Evolutionary conservation across 192 early-diverging fungal species (phyloP), one percentile per base, ranked within the genome.

Genomic region (Coemansia sp.): DNA sequence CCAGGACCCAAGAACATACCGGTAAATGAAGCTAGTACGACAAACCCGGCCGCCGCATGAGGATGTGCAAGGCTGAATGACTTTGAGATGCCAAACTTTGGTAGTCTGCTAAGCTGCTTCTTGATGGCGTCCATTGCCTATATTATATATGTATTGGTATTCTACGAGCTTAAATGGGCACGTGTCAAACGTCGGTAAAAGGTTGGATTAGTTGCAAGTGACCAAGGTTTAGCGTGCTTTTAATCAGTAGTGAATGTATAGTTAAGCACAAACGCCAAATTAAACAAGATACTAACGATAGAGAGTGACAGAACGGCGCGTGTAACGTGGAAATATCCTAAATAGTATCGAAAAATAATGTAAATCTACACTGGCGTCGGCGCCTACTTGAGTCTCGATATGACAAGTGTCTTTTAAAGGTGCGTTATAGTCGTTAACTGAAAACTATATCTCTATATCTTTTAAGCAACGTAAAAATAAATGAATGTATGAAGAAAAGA

Each of bases 1-100:
- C 79, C 79, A 2, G 79, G 52, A 2, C 70, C 79, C 10, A 82
- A 65, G 49, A 82, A 73, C 79, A 82, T 82, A 43, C 79, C 79
- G 6, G 73, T 41, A 59, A 82, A 82, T 9, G 79, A 72, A 5
- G 74, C 70, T 3, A 67, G 13, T 3, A 82, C 79, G 13, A 82
- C 79, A 13, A 76, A 64, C 3, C 64, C 43, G 2, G 79, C 73
- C 15, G 73, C 65, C 11, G 70, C 41, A 7, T 70, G 66, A 10
- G 79, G 79, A 29, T 82, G 70, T n/a, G 38, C 58, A 40, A 82
- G 61, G 47, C 70, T 69, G 50, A 76, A 76, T 16, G 70, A 37
- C 40, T 69, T 66, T 38, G 70, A 76, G 24, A 82, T 66, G 61
- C 79, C 79, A 12, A 73, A 18, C n/a, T 68, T 76, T 27, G 74